phyloP scores from a whole-genome alignment of 208 protist species.

The Naegleria lovaniensis region DNA sequence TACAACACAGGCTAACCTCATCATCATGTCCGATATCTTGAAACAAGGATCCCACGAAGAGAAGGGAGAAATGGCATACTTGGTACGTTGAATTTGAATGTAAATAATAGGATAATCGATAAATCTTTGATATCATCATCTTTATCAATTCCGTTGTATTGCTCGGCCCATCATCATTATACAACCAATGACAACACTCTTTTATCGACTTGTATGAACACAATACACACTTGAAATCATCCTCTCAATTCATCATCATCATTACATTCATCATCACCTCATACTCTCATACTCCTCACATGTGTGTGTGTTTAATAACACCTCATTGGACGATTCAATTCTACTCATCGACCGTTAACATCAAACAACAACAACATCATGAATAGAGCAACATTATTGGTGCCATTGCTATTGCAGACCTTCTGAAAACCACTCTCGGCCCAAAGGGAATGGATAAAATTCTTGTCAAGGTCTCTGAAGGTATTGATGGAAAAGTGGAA shows the following conservation, averaged over 20 bases:
- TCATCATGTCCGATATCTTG: slow-evolving; percentile 20
- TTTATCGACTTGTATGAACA: too few species aligned
- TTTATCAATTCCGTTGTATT: too few species aligned
- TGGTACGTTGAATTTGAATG: slow-evolving; percentile 60
- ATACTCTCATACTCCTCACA: too few species aligned
- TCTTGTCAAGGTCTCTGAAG: slow-evolving; percentile 60
- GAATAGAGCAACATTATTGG: slow-evolving; percentile 72
- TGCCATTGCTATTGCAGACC: slow-evolving; percentile 88
- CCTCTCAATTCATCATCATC: too few species aligned
- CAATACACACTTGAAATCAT: too few species aligned
- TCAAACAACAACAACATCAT: background rate
- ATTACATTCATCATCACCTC: too few species aligned
- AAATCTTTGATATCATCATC: too few species aligned
- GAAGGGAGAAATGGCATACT: slow-evolving; percentile 78
- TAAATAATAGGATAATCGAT: background rate
- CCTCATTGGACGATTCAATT: too few species aligned
- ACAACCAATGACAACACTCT: too few species aligned
- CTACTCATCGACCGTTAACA: too few species aligned
- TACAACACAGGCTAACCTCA: background rate
- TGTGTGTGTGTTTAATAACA: too few species aligned
- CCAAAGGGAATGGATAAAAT: slow-evolving; percentile 98
- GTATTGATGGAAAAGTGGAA: slow-evolving; percentile 67
- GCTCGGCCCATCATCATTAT: too few species aligned
- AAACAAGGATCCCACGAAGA: slow-evolving; percentile 67
- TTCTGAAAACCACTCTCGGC: slow-evolving; percentile 98